Percentiles rank a stretch among this genome's conserved stretches.
These are phyloP conservation scores for Populus euphratica DNA, from an alignment of 345 rosid species.

Conservation along the genomic window DNA sequence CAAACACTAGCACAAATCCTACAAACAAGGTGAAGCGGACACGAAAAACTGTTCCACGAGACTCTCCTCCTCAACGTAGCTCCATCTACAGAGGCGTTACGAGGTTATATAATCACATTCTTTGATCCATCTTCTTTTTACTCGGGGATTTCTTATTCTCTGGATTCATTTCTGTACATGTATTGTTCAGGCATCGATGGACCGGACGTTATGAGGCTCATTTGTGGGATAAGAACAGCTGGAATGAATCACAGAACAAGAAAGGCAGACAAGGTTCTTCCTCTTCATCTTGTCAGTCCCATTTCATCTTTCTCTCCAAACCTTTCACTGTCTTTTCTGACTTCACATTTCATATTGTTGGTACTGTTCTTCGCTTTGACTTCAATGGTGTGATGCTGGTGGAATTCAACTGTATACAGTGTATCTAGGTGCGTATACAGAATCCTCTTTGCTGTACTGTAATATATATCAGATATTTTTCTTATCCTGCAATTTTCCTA, in stretches of 20 bases:
- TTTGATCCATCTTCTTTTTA: not conserved
- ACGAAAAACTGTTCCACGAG: conserved; percentile 47
- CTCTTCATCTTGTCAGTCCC: not conserved
- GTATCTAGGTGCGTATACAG: conserved; percentile 43
- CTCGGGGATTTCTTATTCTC: not conserved
- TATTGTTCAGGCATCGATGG: conserved; percentile 49
- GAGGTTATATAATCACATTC: conserved; percentile 23
- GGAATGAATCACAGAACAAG: conserved; percentile 61
- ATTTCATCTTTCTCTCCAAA: not conserved
- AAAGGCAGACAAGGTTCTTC: conserved; percentile 60
- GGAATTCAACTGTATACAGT: conserved; percentile 35
- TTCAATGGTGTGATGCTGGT: conserved; percentile 7
- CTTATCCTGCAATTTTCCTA: not conserved
- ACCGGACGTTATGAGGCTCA: conserved; percentile 62
- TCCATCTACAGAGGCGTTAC: conserved; percentile 64
- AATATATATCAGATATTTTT: not conserved
- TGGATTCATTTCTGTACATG: not conserved
- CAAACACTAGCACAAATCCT: not conserved
- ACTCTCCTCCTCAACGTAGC: conserved; percentile 59
- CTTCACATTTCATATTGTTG: not conserved
- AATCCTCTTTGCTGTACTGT: not conserved
- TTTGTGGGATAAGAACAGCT: conserved; percentile 63
- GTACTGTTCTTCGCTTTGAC: not conserved
- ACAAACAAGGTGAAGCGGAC: conserved; percentile 39
- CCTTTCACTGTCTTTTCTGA: not conserved